Evolutionary conservation across 2,329 filamentous ascomycete species (phyloP).

Genomic region (Keithomyces neogunnii): DNA sequence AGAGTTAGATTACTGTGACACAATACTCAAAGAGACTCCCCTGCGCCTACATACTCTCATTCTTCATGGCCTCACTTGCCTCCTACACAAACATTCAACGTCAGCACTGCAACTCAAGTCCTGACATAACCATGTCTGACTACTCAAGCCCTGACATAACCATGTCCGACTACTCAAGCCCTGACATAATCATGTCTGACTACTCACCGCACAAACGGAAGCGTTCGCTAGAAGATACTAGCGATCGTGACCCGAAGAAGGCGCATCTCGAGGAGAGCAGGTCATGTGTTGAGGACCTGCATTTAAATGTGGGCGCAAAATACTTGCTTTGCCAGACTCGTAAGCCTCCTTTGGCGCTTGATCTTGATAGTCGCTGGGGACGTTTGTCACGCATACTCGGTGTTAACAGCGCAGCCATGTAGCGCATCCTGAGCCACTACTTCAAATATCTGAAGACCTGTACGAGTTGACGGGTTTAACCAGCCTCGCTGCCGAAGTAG

Average conservation of each 20-base stretch:
- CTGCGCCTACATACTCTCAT: no score
- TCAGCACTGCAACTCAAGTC: constrained; percentile 40
- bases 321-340: constrained; percentile 59
- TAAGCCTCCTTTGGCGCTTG: constrained; percentile 38
- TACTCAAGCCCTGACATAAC: constrained; percentile 25
- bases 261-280: constrained; percentile 52
- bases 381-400: constrained; percentile 11
- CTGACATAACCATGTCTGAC: constrained; percentile 1
- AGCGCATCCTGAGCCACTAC: constrained; percentile 41
- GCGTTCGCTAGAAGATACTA: constrained; percentile 46
- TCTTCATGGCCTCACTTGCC: no score
- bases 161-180: constrained; percentile 16
- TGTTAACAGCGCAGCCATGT: constrained; percentile 6
- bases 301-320: constrained; percentile 58
- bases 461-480: constrained; percentile 50
- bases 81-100: no score
- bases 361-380: no score
- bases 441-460: constrained; percentile 45
- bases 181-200: constrained; percentile 38
- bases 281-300: constrained; percentile 55
- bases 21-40: no score
- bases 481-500: constrained; percentile 50
- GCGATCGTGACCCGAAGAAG: constrained; percentile 52
- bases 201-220: constrained; percentile 54
- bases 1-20: no score